Base-by-base conservation (phyloP, 2,329 filamentous ascomycete genomes). In the Aspergillus novoparasiticus region DNA sequence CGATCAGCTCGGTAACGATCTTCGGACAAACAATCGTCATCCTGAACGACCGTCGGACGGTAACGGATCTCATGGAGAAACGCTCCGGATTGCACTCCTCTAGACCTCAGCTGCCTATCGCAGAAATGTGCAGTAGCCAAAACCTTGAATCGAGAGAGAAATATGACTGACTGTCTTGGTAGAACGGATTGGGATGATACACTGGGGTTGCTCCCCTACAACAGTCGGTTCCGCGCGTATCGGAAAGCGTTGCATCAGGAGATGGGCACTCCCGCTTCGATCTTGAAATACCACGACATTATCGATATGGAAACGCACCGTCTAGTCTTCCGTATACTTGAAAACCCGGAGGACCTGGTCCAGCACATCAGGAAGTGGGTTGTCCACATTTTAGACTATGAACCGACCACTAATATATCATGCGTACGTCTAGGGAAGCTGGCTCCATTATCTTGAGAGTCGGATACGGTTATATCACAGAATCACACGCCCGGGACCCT, bases 1-100 rank as follows among this genome's bases (percentile, higher is more conserved):
- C 71, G 0, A 75, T 78, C 32, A 76, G 71, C 65, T 78, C 75
- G 3, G 59, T 78, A 21, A 75, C 62, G 12, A 69, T 75, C 4
- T 50, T 77, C n/a, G 75, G 75, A 5, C 68, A 65, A 62, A 74
- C 70, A 0, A 62, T 77, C 12, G 63, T 78, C 41, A 70, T 78
- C 58, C 41, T 78, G 16, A 74, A 77, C 50, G 74, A 77, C 53
- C 61, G 59, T 6, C 64, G 69, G 32, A 46, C 69, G 0, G 74
- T 72, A 2, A 51, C 71, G 21, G 70, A 77, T 16, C 57, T 79
- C 5, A 54, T 78, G 48, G 77, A 74, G 10, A 73, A 72, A 48
- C 66, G 69, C 21, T 74, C 72, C 0, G 63, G 57, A 1, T 66
- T 66, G 14, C 58, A 69, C 54, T 73, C 73, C 3, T 68, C 68